phyloP scores from a whole-genome alignment of 2,329 filamentous ascomycete species.

The Monosporascus sp. region DNA sequence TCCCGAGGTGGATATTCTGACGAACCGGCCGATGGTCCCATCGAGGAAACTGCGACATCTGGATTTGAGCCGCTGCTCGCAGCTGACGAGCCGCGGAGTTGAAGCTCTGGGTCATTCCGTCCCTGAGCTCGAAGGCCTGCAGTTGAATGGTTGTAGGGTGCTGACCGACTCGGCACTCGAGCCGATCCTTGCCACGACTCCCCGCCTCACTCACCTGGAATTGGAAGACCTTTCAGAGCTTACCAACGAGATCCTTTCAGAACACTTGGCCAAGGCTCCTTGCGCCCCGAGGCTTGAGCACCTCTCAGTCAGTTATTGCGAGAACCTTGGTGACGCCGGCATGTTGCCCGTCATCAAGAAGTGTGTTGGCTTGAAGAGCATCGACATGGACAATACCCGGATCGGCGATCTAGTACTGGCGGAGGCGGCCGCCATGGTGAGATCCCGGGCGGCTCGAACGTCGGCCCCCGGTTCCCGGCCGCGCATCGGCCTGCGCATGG shows the following conservation, averaged over 20 bases:
- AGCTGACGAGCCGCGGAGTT: slow-evolving; percentile 70
- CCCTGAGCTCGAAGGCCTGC: slow-evolving; percentile 75
- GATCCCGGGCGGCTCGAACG: slow-evolving; percentile 51
- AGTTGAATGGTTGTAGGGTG: slow-evolving; percentile 71
- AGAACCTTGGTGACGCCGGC: slow-evolving; percentile 74
- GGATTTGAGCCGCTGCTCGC: slow-evolving; percentile 74
- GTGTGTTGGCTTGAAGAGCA: slow-evolving; percentile 62
- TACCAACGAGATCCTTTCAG: slow-evolving; percentile 67
- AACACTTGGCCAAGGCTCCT: slow-evolving; percentile 70
- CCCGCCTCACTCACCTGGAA: slow-evolving; percentile 78
- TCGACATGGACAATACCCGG: slow-evolving; percentile 91
- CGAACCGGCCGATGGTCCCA: slow-evolving; percentile 69
- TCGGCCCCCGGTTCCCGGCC: slow-evolving; percentile 38
- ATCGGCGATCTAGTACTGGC: slow-evolving; percentile 81
- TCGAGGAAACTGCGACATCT: slow-evolving; percentile 76
- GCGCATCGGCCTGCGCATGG: slow-evolving; percentile 63
- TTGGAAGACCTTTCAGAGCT: slow-evolving; percentile 78
- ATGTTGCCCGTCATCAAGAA: slow-evolving; percentile 78
- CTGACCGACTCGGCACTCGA: slow-evolving; percentile 71
- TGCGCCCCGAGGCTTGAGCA: slow-evolving; percentile 70
- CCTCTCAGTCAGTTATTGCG: slow-evolving; percentile 86
- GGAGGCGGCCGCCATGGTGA: slow-evolving; percentile 79
- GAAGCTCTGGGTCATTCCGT: slow-evolving; percentile 67
- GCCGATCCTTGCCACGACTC: slow-evolving; percentile 68
- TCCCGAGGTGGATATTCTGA: slow-evolving; percentile 76